Evolutionary conservation across 2,329 filamentous ascomycete genomes (phyloP), one percentile per base, ranked within the genome.

Genomic region (Fusarium sterilihyphosum): DNA sequence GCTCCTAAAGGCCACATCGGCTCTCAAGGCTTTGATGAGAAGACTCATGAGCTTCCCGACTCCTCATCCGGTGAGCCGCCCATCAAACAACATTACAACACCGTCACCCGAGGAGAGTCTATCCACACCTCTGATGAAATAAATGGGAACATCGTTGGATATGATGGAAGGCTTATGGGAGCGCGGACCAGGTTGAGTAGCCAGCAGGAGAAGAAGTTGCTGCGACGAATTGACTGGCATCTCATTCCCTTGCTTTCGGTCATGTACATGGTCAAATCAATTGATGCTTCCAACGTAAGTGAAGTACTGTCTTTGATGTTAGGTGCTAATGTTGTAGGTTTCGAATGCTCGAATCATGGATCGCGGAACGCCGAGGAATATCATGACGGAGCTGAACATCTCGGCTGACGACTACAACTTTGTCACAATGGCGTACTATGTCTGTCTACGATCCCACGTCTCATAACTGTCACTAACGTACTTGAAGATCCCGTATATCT

Each of bases 221-320:
- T 56, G 52, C 20, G 52, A 4, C 6, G 52, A 10, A 56, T 56
- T 17, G 52, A 56, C 1, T 56, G 52, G 52, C 52, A 56, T 41
- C 52, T 56, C 3, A 13, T 56, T n/a, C 52, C 52, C 3, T 41
- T 56, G 24, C 52, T 56, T 41, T 56, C 52, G 26, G 33, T 56
- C 2, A 56, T 56, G 52, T 56, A 56, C 2, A 56, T 56, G 52
- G 52, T 56, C 20, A 56, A 56, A 3, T 56, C 52, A 0, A 56
- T 56, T 14, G 52, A 56, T 18, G 52, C 52, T 14, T 29, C 52
- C 2, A 56, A 56, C 2, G 52, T 56, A 8, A 26, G 50, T 49
- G 6, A 0, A 12, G 4, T 16, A 0, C 14, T 7, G 1, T 13
- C 6, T 8, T 10, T 14, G 3, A 0, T 3, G 11, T 0, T 20